phyloP scores from a whole-genome alignment of 352 stramenopile genomes.

The Phytophthora vignae region DNA sequence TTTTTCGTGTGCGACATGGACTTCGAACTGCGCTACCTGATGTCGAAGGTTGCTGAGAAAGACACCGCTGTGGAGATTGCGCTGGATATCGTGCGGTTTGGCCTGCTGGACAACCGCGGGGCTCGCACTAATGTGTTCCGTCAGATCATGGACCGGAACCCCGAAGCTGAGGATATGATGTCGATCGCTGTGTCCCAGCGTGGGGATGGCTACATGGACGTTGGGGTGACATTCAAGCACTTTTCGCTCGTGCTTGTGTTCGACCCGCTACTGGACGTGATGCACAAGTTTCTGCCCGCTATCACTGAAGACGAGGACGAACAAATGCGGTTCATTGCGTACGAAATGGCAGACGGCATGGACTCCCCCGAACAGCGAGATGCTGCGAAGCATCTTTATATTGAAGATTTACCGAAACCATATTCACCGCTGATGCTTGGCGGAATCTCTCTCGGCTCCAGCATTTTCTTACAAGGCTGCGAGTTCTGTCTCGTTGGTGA shows the following conservation, averaged over 20 bases:
- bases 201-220: conserved; percentile 61
- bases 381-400: conserved; percentile 50
- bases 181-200: conserved; percentile 54
- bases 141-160: conserved; percentile 82
- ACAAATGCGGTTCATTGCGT: conserved; percentile 76
- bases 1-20: conserved; percentile 62
- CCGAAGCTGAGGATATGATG: conserved; percentile 65
- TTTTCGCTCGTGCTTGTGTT: conserved; percentile 83
- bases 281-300: conserved; percentile 68
- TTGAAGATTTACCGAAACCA: conserved; percentile 63
- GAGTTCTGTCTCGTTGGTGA: conserved; percentile 88
- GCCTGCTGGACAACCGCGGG: conserved; percentile 73
- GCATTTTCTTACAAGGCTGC: conserved; percentile 59
- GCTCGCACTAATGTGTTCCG: conserved; percentile 74
- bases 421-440: conserved; percentile 78
- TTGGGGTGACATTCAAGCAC: conserved; percentile 60
- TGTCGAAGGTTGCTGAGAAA: conserved; percentile 55
- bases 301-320: conserved; percentile 75
- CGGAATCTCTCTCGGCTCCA: conserved; percentile 61
- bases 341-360: conserved; percentile 47
- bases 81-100: conserved; percentile 69
- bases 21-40: conserved; percentile 53
- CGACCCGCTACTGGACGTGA: conserved; percentile 67
- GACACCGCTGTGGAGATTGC: conserved; percentile 52
- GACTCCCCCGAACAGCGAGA: conserved; percentile 71